These are phyloP conservation scores for Neurospora terricola DNA, from an alignment of 495 filamentous ascomycete species.

Conservation along the genomic window DNA sequence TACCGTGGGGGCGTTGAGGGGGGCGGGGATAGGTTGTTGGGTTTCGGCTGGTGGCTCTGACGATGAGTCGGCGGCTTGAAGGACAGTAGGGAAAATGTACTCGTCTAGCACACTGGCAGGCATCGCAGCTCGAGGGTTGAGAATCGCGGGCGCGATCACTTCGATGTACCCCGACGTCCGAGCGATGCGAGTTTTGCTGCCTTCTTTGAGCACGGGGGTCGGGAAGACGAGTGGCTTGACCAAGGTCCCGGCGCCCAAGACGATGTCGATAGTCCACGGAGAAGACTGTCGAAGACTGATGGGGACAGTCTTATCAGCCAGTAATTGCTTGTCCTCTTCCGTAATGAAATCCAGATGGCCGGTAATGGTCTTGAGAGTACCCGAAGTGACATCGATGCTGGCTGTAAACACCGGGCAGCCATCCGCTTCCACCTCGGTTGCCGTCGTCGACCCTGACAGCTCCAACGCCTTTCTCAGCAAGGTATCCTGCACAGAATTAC, in stretches of 20 bases:
- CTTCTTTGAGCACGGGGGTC: conserved; percentile 25
- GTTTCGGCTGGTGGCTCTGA: background rate
- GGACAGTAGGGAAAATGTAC: conserved; percentile 22
- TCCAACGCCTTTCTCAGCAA: background rate
- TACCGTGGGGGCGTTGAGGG: conserved; percentile 31
- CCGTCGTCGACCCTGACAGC: background rate
- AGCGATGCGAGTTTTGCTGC: conserved; percentile 30
- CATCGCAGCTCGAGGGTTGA: background rate
- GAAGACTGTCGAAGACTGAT: conserved; percentile 21
- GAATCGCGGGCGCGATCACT: conserved; percentile 19
- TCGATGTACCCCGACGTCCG: conserved; percentile 39
- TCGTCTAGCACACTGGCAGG: conserved; percentile 10
- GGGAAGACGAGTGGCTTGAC: conserved; percentile 28
- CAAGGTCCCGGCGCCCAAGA: conserved; percentile 8
- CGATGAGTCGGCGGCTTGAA: background rate
- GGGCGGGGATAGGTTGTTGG: conserved; percentile 9
- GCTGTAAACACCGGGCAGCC: conserved; percentile 1
- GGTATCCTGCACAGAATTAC: background rate
- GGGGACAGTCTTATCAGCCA: conserved; percentile 16
- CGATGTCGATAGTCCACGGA: conserved; percentile 24
- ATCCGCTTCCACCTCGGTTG: background rate
- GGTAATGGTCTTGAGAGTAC: conserved; percentile 13
- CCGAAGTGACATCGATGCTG: background rate
- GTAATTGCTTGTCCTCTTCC: conserved; percentile 14
- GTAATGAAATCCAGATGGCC: conserved; percentile 20